Conservation (phyloP, 1,284 basidiomycete species). For the Sporisorium exsertum region DNA sequence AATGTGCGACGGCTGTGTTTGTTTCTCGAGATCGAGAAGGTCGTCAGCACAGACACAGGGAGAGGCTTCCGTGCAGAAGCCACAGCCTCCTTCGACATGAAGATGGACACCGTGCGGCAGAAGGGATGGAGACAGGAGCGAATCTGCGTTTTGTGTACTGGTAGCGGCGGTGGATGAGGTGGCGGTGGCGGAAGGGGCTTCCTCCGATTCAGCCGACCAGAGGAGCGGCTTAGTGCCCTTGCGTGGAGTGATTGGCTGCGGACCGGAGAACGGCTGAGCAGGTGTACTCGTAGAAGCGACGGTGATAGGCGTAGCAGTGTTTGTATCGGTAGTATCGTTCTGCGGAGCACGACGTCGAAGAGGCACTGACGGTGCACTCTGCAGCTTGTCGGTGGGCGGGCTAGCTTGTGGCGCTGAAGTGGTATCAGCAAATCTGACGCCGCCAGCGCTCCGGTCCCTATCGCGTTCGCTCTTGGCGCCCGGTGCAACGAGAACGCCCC, state of each 20-base stretch:
- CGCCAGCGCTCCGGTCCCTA: slow-evolving; percentile 20
- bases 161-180: neutral
- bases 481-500: slow-evolving; percentile 26
- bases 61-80: slow-evolving; percentile 59
- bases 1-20: slow-evolving; percentile 30
- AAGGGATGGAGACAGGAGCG: slow-evolving; percentile 30
- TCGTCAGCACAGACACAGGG: slow-evolving; percentile 60
- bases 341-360: slow-evolving; percentile 6
- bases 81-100: slow-evolving; percentile 53
- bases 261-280: neutral
- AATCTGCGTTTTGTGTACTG: neutral
- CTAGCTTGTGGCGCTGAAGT: neutral
- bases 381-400: neutral
- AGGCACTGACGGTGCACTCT: slow-evolving; percentile 21
- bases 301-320: neutral
- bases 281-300: neutral
- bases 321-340: neutral
- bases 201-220: slow-evolving; percentile 24
- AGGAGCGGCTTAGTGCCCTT: slow-evolving; percentile 31
- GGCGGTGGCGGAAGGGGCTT: neutral
- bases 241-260: slow-evolving; percentile 9
- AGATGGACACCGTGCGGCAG: slow-evolving; percentile 27
- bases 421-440: slow-evolving; percentile 30
- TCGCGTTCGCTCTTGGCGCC: slow-evolving; percentile 17
- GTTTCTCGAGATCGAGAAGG: slow-evolving; percentile 33